Evolutionary conservation across 768 basidiomycete genomes (phyloP), one percentile per base, ranked within the genome.

Genomic region (Bullera alba): DNA sequence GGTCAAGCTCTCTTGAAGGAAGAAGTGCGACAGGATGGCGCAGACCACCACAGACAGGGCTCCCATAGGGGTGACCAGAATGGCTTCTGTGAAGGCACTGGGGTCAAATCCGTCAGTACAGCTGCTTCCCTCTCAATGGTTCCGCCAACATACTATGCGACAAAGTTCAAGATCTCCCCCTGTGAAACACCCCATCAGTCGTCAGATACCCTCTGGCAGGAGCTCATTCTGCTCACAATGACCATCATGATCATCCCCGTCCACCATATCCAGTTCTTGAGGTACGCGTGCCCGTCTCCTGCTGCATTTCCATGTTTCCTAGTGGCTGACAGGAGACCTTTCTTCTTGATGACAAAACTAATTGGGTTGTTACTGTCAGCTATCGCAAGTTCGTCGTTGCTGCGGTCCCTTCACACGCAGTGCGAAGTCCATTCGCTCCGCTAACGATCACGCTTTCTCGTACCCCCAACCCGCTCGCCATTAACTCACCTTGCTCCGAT

Each of bases 271-370:
- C 67, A 70, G 67, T 86, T 88, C 76, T 93, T 96, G 67, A 97
- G 81, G 76, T 97, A 99, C 12, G 81, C 88, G 52, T 93, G 89
- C 26, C 93, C 92, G 74, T 85, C 83, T 58, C 86, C 89, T 53
- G 85, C 84, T 0, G 49, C 53, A 42, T 54, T 67, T 25, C 65
- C 76, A 59, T 39, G 47, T 55, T 63, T 74, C 45, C 39, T 41
- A 26, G 70, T 71, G 29, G 70, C 60, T 14, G 82, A 78, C 46
- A 89, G 69, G 17, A 89, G 76, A 7, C 87, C 93, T 67, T 89
- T 95, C 80, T 99, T 99, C 82, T 99, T 99, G 77, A 99, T 85
- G 2, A 97, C 92, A 72, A 96, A 97, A 61, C 83, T 85, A 34
- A 21, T n/a, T n/a, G n/a, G n/a, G n/a, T n/a, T n/a, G n/a, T n/a